Conservation (phyloP, 163 green algal species). For the Smithsoniella earleae region DNA sequence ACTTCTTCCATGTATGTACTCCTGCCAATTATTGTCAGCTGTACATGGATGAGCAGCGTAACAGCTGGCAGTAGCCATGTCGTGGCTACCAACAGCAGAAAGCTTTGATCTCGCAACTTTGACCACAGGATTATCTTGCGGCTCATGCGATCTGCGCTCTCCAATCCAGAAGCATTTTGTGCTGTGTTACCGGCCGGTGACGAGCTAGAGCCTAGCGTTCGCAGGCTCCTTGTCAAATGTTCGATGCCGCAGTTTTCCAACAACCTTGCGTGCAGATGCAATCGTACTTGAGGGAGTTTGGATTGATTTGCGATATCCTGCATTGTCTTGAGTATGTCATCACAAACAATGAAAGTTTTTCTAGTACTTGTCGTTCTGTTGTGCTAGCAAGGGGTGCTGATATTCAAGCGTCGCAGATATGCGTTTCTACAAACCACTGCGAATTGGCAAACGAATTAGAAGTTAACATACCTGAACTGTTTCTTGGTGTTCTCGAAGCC, state of each 20-base stretch:
- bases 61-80: conserved; percentile 25
- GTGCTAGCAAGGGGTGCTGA: too few relatives aligned
- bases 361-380: too few relatives aligned
- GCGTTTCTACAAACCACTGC: too few relatives aligned
- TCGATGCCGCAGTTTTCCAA: not conserved
- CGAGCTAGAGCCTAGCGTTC: not conserved
- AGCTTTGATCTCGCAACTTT: conserved; percentile 18
- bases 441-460: too few relatives aligned
- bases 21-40: conserved; percentile 22
- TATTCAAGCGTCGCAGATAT: too few relatives aligned
- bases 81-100: conserved; percentile 2
- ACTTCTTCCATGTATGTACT: conserved; percentile 14
- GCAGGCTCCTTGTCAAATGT: not conserved
- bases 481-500: not conserved
- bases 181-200: not conserved
- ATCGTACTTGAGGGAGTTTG: not conserved
- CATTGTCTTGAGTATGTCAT: too few relatives aligned
- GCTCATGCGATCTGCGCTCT: not conserved
- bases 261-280: not conserved
- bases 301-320: conserved; percentile 21
- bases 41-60: conserved; percentile 14
- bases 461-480: conserved; percentile 18
- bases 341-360: too few relatives aligned
- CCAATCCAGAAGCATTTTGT: too few relatives aligned
- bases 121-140: conserved; percentile 4